phyloP scores from a whole-genome alignment of 345 rosid genomes.

The Physaria fendleri region DNA sequence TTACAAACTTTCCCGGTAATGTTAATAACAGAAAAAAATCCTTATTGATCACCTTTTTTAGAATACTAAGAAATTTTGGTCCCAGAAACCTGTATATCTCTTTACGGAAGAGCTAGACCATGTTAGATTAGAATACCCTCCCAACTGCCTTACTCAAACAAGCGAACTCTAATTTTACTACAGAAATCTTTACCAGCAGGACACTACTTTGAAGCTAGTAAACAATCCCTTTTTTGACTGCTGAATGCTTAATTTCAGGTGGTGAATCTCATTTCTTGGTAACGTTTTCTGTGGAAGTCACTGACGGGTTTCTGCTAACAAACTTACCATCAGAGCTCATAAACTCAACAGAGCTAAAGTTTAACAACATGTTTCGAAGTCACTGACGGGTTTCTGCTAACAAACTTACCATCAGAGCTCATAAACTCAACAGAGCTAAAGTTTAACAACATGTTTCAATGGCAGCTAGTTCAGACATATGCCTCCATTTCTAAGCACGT shows the following conservation, averaged over 20 bases:
- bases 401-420: conserved; percentile 65
- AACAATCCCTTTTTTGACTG: not conserved
- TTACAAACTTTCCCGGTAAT: conserved; percentile 65
- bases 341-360: conserved; percentile 70
- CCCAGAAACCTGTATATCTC: too few species aligned
- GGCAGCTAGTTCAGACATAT: conserved; percentile 92
- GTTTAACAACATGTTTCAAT: conserved; percentile 46
- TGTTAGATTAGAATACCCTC: too few species aligned
- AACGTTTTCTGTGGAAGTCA: conserved; percentile 70
- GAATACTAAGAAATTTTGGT: too few species aligned
- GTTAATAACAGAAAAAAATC: not conserved
- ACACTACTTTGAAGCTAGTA: not conserved
- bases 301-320: conserved; percentile 56
- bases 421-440: conserved; percentile 71
- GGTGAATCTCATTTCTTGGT: conserved; percentile 47
- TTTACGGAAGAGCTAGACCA: too few species aligned
- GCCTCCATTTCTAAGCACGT: conserved; percentile 74
- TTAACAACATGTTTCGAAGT: conserved; percentile 52
- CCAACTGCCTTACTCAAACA: too few species aligned
- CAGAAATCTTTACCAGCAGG: too few species aligned
- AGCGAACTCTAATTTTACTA: too few species aligned
- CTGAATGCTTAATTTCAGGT: conserved; percentile 34
- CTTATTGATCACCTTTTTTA: not conserved
- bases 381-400: conserved; percentile 62
- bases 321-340: conserved; percentile 66